Evolutionary conservation across 768 basidiomycete genomes (phyloP).

Genomic region (Pulveroboletus frians): DNA sequence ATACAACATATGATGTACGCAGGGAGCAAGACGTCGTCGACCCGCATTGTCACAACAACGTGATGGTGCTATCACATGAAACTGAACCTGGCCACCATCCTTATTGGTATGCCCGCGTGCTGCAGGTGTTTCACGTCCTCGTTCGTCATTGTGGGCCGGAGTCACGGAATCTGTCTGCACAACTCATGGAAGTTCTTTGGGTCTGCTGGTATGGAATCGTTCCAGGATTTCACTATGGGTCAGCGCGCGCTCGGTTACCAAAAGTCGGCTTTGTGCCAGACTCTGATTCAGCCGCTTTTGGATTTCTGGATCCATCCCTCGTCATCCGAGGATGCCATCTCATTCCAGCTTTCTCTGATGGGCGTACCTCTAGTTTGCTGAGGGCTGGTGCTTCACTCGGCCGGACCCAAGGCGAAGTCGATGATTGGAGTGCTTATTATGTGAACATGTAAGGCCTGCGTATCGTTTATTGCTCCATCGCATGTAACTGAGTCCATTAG

Average conservation of each 20-base stretch:
- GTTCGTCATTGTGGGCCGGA: constrained; percentile 12
- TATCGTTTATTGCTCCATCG: too few relatives aligned
- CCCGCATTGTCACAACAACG: constrained; percentile 3
- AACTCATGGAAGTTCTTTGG: constrained; percentile 30
- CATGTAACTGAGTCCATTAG: background rate
- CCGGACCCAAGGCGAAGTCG: background rate
- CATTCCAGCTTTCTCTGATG: constrained; percentile 31
- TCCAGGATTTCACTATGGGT: constrained; percentile 1
- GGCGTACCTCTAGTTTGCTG: constrained; percentile 3
- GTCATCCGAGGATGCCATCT: constrained; percentile 31
- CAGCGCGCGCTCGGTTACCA: constrained; percentile 8
- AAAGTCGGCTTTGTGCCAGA: constrained; percentile 22
- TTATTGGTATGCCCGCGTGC: constrained; percentile 31
- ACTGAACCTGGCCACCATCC: constrained; percentile 16
- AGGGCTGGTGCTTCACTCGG: background rate
- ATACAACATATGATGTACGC: constrained; percentile 18
- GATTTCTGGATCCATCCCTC: constrained; percentile 33
- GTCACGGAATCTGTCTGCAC: background rate
- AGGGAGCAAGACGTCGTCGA: constrained; percentile 20
- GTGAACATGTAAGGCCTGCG: constrained; percentile 21
- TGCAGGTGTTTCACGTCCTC: constrained; percentile 26
- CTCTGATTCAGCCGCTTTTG: constrained; percentile 23
- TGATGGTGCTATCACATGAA: constrained; percentile 23
- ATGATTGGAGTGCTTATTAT: constrained; percentile 22
- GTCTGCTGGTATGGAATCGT: constrained; percentile 31